Evolutionary conservation across 192 early-diverging fungal species (phyloP).

Genomic region (Coemansia interrupta): DNA sequence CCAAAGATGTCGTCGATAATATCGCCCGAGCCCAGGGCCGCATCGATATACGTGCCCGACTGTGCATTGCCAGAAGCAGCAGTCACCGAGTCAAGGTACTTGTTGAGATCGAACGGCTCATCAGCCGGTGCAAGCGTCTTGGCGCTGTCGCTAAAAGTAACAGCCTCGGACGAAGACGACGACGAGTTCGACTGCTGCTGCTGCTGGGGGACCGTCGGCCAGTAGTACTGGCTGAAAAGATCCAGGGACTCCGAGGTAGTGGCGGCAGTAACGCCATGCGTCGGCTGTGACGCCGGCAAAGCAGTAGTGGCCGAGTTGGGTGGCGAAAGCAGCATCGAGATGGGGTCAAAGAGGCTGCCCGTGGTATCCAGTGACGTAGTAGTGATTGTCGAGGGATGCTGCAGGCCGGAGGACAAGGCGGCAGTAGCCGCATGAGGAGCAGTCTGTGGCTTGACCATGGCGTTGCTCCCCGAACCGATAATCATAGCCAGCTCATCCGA

Average conservation of each 20-base stretch:
- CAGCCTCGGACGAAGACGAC: not conserved
- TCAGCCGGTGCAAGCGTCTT: conserved; percentile 3
- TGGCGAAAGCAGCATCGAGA: conserved; percentile 35
- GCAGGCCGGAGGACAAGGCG: not conserved
- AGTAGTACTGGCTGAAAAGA: conserved; percentile 9
- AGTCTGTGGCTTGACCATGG: not conserved
- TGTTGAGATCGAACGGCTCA: conserved; percentile 23
- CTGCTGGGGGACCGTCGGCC: conserved; percentile 1
- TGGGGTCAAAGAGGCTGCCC: conserved; percentile 16
- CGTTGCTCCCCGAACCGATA: conserved; percentile 6
- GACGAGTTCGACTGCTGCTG: conserved; percentile 1
- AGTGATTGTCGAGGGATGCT: too few species aligned
- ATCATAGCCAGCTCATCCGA: conserved; percentile 24
- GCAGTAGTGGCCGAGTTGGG: conserved; percentile 14
- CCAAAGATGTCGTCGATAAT: conserved; percentile 19
- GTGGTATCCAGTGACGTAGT: conserved; percentile 6
- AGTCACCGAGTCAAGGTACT: conserved; percentile 9
- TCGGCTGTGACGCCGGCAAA: too few species aligned
- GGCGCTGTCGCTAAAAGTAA: not conserved
- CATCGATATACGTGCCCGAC: not conserved
- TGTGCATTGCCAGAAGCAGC: not conserved
- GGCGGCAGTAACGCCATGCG: too few species aligned
- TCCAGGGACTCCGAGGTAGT: conserved; percentile 1
- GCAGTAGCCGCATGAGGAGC: not conserved
- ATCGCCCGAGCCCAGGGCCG: conserved; percentile 2